Conservation (phyloP, 2,329 filamentous ascomycete species). For the Oidium heveae region DNA sequence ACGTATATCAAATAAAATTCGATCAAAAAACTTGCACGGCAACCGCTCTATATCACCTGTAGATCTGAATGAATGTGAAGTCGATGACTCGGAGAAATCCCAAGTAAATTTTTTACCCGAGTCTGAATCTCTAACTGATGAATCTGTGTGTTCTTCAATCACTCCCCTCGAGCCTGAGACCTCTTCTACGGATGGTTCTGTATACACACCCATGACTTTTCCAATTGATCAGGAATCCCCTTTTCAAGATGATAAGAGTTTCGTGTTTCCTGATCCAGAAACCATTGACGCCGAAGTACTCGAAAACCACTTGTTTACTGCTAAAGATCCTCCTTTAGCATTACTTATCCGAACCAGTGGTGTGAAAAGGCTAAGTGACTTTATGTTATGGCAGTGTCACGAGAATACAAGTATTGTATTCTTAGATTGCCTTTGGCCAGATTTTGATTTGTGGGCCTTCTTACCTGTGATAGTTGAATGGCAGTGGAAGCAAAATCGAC, state of each 20-base stretch:
- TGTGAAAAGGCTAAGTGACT: conserved; percentile 80
- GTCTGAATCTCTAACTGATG: conserved; percentile 7
- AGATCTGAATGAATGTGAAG: conserved; percentile 18
- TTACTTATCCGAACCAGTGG: conserved; percentile 80
- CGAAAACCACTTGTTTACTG: conserved; percentile 69
- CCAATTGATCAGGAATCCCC: conserved; percentile 2
- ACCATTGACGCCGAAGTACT: conserved; percentile 64
- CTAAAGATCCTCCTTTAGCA: conserved; percentile 64
- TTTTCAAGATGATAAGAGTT: conserved; percentile 9
- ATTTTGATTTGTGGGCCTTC: conserved; percentile 86
- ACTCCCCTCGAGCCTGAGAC: not conserved
- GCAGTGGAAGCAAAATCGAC: conserved; percentile 30
- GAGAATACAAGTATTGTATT: conserved; percentile 84
- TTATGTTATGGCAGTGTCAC: conserved; percentile 97
- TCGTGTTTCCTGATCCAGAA: conserved; percentile 48
- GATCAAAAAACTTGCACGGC: conserved; percentile 26
- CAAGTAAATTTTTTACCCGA: conserved; percentile 24
- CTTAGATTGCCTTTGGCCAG: conserved; percentile 77
- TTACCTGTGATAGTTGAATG: conserved; percentile 81
- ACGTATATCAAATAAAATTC: conserved; percentile 66
- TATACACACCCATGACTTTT: not conserved
- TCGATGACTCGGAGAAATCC: conserved; percentile 28
- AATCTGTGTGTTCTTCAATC: no score
- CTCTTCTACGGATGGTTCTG: not conserved
- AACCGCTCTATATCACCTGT: conserved; percentile 21